Evolutionary conservation across 148 eudicot species (phyloP), one percentile per base, ranked within the genome.

Genomic region (Silene conica): DNA sequence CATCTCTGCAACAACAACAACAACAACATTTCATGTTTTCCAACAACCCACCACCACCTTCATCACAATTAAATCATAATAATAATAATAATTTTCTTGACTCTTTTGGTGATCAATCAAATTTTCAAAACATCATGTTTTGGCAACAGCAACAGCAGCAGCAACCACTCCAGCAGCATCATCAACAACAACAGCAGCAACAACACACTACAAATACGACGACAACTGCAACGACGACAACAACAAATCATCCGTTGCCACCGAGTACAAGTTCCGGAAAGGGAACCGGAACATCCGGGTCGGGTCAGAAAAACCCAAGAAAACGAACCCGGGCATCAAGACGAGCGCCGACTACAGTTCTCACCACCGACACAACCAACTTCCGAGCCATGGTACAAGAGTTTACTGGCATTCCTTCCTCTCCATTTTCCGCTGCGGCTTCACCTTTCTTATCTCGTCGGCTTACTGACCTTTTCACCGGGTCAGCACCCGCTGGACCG

Each of bases 361-460:
- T 94, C 3, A 89, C 96, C 0, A 91, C 97, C 1, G 97, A 94
- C 73, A 91, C 98, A 12, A 75, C 81, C 14, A 94, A 94, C 72
- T 94, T 94, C 87, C 75, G 98, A 34, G 92, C 98, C 71, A 91
- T 91, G 98, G 98, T 94, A 1, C 98, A 94, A 72, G 96, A 94
- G 56, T 94, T 89, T 54, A 94, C 98, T 3, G 98, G 98, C 41
- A 86, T 91, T 55, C 96, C 97, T 1, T 72, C 77, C 2, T 69
- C 78, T 1, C 80, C 76, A 8, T 77, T 63, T 54, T 80, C 78
- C 8, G 67, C 78, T 0, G 68, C 76, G 1, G 67, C 79, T 1
- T 80, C 79, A 0, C 82, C 82, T 18, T 72, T 80, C 2, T 20
- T 80, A 4, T 79, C 82, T 0, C 38, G 78, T 1, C 46, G 82